phyloP scores from a whole-genome alignment of 768 basidiomycete species.

The Cystoderma amianthinum region DNA sequence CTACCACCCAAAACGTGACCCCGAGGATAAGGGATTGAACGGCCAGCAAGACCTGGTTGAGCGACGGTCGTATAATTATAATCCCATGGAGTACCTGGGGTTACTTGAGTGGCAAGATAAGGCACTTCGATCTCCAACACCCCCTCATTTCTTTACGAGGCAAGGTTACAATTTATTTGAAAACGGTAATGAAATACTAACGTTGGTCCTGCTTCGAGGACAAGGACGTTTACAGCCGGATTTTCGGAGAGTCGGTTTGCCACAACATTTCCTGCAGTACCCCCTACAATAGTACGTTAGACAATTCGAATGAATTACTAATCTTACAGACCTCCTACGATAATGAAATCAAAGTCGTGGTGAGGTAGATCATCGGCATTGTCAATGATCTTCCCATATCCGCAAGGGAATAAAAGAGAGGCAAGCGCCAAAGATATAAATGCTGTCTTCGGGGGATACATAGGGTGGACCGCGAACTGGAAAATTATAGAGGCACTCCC shows the following conservation, averaged over 20 bases:
- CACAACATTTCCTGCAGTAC: constrained; percentile 3
- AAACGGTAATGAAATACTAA: too few relatives aligned
- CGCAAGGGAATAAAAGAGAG: too few relatives aligned
- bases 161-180: too few relatives aligned
- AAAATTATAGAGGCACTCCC: too few relatives aligned
- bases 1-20: constrained; percentile 3
- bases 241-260: constrained; percentile 4
- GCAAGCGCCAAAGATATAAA: too few relatives aligned
- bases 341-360: constrained; percentile 4
- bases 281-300: constrained; percentile 1
- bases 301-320: not conserved
- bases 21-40: constrained; percentile 1
- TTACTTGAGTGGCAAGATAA: not conserved
- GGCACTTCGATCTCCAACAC: constrained; percentile 2
- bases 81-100: constrained; percentile 1
- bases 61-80: constrained; percentile 2
- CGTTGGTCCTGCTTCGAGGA: constrained; percentile 4
- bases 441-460: too few relatives aligned
- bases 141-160: not conserved
- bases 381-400: not conserved
- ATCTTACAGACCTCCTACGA: constrained; percentile 3
- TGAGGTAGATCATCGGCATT: not conserved
- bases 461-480: too few relatives aligned
- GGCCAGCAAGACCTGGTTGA: constrained; percentile 1
- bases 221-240: constrained; percentile 1